Conservation (phyloP, 2,329 filamentous ascomycete genomes). For the Monilinia vaccinii-corymbosi region DNA sequence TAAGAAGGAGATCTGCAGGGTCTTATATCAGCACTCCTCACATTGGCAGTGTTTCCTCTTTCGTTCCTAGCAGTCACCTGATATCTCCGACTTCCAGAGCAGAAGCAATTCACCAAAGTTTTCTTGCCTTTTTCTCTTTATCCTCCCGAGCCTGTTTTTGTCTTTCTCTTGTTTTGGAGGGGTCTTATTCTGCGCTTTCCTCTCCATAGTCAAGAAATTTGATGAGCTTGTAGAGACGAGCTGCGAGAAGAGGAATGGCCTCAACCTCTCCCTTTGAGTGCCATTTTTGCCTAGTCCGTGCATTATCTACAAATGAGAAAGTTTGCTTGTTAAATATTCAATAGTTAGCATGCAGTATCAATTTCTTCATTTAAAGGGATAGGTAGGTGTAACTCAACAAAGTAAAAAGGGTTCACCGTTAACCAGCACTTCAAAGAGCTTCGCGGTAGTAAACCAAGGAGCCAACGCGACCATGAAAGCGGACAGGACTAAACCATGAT, state of each 20-base stretch:
- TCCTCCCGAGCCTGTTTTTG: not conserved
- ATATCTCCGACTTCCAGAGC: not conserved
- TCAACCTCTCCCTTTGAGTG: constrained; percentile 29
- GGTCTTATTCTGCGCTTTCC: constrained; percentile 31
- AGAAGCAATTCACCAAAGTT: not conserved
- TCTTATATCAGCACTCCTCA: not conserved
- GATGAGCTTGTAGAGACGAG: constrained; percentile 39
- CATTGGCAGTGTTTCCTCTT: not conserved
- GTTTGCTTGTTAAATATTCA: too few species aligned
- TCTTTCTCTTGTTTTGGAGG: not conserved
- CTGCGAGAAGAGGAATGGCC: constrained; percentile 42
- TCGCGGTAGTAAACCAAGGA: not conserved
- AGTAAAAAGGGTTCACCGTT: not conserved
- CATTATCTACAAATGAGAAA: too few species aligned
- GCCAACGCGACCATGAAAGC: not conserved
- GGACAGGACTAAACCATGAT: not conserved
- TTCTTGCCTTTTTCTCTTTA: not conserved
- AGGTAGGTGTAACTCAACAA: too few species aligned
- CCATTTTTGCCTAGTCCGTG: too few species aligned
- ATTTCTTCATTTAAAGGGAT: too few species aligned
- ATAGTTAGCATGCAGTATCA: too few species aligned
- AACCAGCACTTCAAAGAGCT: not conserved
- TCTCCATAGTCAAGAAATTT: constrained; percentile 42
- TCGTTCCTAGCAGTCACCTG: not conserved
- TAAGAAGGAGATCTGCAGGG: not conserved